Evolutionary conservation across 2,329 filamentous ascomycete genomes (phyloP).

Genomic region (Monosporascus sp.): DNA sequence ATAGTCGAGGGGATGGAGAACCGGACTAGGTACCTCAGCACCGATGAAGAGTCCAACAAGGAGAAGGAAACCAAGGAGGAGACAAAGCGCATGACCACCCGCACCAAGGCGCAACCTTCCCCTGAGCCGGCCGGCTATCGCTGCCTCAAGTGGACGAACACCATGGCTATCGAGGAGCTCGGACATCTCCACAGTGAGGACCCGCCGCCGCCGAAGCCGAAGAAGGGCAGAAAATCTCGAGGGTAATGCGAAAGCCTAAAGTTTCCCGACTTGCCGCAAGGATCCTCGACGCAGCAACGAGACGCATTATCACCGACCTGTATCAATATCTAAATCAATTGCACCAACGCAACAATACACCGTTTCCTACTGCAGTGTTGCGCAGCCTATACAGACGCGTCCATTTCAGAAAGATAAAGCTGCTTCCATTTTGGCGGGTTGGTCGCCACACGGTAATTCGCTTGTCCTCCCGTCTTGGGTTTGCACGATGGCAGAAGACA

Average conservation of each 20-base stretch:
- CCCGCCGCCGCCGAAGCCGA: conserved; percentile 46
- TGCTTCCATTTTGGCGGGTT: too few species aligned
- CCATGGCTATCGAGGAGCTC: conserved; percentile 50
- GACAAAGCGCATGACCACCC: conserved; percentile 41
- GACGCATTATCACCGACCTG: neutral
- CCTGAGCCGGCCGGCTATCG: conserved; percentile 42
- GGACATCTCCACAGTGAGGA: conserved; percentile 54
- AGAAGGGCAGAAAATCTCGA: conserved; percentile 42
- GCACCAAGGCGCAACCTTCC: conserved; percentile 40
- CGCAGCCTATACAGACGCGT: too few species aligned
- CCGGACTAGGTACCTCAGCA: conserved; percentile 65
- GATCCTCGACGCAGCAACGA: neutral
- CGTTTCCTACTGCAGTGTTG: too few species aligned
- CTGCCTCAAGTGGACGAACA: conserved; percentile 52
- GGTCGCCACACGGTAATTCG: neutral
- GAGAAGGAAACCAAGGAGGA: conserved; percentile 27
- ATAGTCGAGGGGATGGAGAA: conserved; percentile 77
- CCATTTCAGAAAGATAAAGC: too few species aligned
- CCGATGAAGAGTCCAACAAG: conserved; percentile 28
- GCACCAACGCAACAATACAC: too few species aligned
- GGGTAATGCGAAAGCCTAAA: conserved; percentile 2
- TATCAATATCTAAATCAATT: neutral
- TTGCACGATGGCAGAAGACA: too few species aligned
- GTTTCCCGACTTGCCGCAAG: neutral
- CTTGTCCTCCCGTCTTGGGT: neutral